A percentile compares a stretch with the other conserved stretches of the same genome.
phyloP scores from a whole-genome alignment of 106 monocot species.

The Allium sativum region DNA sequence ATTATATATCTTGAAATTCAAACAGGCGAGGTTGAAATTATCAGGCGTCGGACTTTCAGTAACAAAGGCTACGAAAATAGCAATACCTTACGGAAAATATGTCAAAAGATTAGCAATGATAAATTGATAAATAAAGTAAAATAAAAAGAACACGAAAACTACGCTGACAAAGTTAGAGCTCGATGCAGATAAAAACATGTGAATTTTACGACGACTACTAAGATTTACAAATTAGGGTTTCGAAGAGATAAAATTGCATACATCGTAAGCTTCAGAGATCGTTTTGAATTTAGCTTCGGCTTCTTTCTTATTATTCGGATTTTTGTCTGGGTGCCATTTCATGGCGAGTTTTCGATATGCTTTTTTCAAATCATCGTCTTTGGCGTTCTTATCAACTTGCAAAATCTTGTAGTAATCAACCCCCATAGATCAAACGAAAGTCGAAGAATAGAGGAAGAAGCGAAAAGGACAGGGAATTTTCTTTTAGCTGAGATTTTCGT shows the following conservation, averaged over 20 bases:
- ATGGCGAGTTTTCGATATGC: slow-evolving; percentile 91
- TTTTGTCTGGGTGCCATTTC: slow-evolving; percentile 97
- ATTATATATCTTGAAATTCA: no score
- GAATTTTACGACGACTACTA: neutral
- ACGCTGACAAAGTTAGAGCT: no score
- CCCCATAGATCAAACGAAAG: slow-evolving; percentile 28
- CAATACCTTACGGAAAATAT: neutral
- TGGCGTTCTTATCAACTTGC: slow-evolving; percentile 50
- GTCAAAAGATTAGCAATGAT: neutral
- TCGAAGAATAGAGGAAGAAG: no score
- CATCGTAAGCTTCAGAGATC: slow-evolving; percentile 92
- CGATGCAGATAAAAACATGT: no score
- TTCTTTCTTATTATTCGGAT: slow-evolving; percentile 85
- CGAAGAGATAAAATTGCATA: neutral
- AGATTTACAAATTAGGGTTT: neutral
- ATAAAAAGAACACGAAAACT: no score
- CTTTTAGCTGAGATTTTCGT: no score
- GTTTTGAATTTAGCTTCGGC: slow-evolving; percentile 92
- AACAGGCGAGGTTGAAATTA: no score
- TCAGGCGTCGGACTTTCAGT: no score
- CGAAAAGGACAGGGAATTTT: no score
- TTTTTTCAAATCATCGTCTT: slow-evolving; percentile 80
- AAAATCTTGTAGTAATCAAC: slow-evolving; percentile 76
- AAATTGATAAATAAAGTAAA: no score
- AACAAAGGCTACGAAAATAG: no score